Base-by-base conservation (phyloP, 2,329 filamentous ascomycete genomes). In the Stagonosporopsis chrysanthemi region DNA sequence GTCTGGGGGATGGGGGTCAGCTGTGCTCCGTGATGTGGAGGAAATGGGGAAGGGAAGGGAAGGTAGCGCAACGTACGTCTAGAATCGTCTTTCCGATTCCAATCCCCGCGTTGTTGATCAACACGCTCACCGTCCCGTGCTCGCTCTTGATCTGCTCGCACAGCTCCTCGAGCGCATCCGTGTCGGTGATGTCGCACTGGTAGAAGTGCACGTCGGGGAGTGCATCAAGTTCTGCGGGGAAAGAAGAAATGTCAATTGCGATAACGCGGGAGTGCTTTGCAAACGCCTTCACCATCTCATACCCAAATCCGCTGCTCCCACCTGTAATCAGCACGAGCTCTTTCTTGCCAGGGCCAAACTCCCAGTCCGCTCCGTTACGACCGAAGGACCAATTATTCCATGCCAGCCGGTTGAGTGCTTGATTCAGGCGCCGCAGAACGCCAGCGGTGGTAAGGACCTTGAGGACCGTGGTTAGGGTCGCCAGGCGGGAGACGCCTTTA, bases 341-440 rank as follows among this genome's bases (percentile, higher is more conserved):
- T 26, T 62, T 47, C 45, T 68, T 70, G 12, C n/a, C 42, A 0
- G 52, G 57, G 1, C 68, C 66, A 22, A 71, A 71, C 17, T 54
- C 35, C 47, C 68, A 71, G 0, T 58, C 49, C 15, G 60, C 60
- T 4, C 68, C 66, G 14, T 46, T 59, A 69, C 75, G 61, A 2
- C 58, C 42, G 2, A 71, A 45, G 1, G 49, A 52, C 73, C 76
- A 79, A 53, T 78, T 76, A 66, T 80, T 72, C 50, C 65, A 62
- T 9, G 70, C 70, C 29, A 68, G 40, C 2, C 58, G 31, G 35
- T 70, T 71, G 29, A 72, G 41, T 0, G 55, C 61, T 17, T 44
- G 19, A 36, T 67, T 69, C 19, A 64, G 52, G 14, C 59, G 58
- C n/a, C 53, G 64, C 11, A 61, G 36, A 4, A 69, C 48, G 3